Conservation (phyloP, 2,329 filamentous ascomycete species). For the Fusarium vanettenii region DNA sequence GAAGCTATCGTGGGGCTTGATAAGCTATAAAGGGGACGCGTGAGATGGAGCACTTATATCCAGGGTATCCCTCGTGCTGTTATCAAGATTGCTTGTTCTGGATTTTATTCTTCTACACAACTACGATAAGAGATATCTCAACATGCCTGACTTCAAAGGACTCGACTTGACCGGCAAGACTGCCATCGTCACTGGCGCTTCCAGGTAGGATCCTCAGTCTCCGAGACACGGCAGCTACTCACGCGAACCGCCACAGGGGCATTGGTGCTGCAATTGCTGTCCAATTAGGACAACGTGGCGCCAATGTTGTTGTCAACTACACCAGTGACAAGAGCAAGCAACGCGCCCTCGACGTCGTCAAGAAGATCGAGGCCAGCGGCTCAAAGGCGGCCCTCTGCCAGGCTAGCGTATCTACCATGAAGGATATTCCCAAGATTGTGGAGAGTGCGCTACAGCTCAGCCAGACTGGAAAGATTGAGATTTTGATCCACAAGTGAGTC, state of each 20-base stretch:
- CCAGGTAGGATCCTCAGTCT: slow-evolving; percentile 7
- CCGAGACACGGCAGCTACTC: not conserved
- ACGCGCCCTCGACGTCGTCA: slow-evolving; percentile 27
- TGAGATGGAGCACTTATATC: not conserved
- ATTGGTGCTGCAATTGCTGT: slow-evolving; percentile 33
- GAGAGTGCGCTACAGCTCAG: slow-evolving; percentile 32
- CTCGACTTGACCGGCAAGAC: slow-evolving; percentile 40
- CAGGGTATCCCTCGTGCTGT: not conserved
- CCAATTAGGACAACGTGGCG: slow-evolving; percentile 25
- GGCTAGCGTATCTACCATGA: slow-evolving; percentile 28
- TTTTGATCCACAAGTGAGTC: slow-evolving; percentile 38
- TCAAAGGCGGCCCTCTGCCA: slow-evolving; percentile 24
- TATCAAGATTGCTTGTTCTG: not conserved
- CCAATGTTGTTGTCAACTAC: slow-evolving; percentile 40
- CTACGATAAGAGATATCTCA: not conserved
- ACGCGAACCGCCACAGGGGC: slow-evolving; percentile 9
- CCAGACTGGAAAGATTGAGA: slow-evolving; percentile 40
- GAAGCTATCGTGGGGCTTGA: not conserved
- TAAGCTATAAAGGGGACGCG: not conserved
- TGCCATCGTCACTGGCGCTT: slow-evolving; percentile 40
- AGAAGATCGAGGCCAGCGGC: slow-evolving; percentile 25
- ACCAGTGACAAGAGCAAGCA: slow-evolving; percentile 22
- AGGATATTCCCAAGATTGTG: slow-evolving; percentile 32
- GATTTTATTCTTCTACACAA: not conserved
- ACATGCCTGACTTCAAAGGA: slow-evolving; percentile 27